phyloP scores from a whole-genome alignment of 129 eudicot species.

The Tagetes patula region DNA sequence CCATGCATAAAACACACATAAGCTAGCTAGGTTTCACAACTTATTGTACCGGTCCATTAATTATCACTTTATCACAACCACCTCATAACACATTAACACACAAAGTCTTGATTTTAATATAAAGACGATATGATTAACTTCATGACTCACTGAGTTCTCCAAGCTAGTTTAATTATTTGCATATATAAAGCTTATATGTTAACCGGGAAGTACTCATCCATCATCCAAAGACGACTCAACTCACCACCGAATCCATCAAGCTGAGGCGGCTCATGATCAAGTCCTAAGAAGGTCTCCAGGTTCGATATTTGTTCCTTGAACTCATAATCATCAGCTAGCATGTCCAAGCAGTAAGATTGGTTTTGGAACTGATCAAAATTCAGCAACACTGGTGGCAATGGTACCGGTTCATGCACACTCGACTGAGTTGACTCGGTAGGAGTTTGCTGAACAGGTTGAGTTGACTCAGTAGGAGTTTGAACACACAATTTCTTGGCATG shows the following conservation, averaged over 20 bases:
- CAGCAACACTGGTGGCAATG: slow-evolving; percentile 8
- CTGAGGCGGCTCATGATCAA: slow-evolving; percentile 47
- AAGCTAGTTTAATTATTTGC: slow-evolving; percentile 14
- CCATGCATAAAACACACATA: neutral
- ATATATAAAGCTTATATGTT: slow-evolving; percentile 15
- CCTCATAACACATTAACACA: neutral
- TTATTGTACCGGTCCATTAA: neutral
- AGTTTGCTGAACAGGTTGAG: slow-evolving; percentile 15
- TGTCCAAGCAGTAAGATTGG: slow-evolving; percentile 24
- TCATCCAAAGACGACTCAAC: slow-evolving; percentile 49
- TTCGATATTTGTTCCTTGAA: slow-evolving; percentile 59
- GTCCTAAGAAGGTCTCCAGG: slow-evolving; percentile 57
- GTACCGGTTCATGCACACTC: slow-evolving; percentile 13
- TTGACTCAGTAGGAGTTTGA: slow-evolving; percentile 23
- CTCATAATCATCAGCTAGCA: slow-evolving; percentile 32
- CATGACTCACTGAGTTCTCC: slow-evolving; percentile 15
- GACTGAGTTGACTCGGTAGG: slow-evolving; percentile 32
- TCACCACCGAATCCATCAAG: slow-evolving; percentile 33
- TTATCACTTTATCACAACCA: neutral
- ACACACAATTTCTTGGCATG: slow-evolving; percentile 45
- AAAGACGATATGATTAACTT: neutral
- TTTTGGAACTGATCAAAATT: slow-evolving; percentile 17
- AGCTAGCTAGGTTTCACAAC: neutral
- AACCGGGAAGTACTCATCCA: slow-evolving; percentile 44
- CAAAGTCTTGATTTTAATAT: slow-evolving; percentile 1